Conservation (phyloP, 352 stramenopile species). For the Phytophthora pini region DNA sequence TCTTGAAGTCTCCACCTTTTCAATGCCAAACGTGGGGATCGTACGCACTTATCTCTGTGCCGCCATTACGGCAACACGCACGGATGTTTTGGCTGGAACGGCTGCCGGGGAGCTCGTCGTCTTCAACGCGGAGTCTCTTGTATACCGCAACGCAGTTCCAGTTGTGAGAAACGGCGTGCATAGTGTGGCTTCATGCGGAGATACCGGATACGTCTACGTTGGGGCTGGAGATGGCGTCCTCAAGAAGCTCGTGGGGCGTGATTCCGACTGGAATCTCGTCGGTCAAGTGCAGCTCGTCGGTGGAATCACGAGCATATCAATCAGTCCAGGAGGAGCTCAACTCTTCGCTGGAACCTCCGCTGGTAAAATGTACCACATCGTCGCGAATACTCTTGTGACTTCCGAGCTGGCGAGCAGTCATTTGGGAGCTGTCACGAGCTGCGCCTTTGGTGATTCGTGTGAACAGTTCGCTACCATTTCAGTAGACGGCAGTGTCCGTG, state of each 20-base stretch:
- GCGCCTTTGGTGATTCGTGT: conserved; percentile 62
- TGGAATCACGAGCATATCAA: conserved; percentile 79
- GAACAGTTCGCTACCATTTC: conserved; percentile 80
- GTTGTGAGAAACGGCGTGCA: conserved; percentile 80
- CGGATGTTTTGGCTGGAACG: conserved; percentile 67
- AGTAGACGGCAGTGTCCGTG: conserved; percentile 66
- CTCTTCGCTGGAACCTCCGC: conserved; percentile 77
- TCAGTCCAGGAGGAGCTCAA: conserved; percentile 54
- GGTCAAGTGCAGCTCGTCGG: conserved; percentile 84
- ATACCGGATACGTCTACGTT: conserved; percentile 76
- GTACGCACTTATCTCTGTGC: conserved; percentile 75
- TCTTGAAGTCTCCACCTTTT: conserved; percentile 68
- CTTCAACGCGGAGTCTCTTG: conserved; percentile 74
- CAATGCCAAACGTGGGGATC: conserved; percentile 78
- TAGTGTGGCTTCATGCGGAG: conserved; percentile 68
- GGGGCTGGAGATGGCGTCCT: conserved; percentile 88
- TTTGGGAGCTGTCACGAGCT: conserved; percentile 63
- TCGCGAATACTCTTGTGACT: conserved; percentile 52
- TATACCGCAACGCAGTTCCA: conserved; percentile 69
- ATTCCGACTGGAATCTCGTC: conserved; percentile 86
- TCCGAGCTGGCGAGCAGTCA: conserved; percentile 73
- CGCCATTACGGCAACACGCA: conserved; percentile 58
- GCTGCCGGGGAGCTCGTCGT: conserved; percentile 87
- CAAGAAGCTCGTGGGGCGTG: conserved; percentile 80
- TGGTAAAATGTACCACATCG: conserved; percentile 77